Evolutionary conservation across 2,329 filamentous ascomycete genomes (phyloP).

Genomic region (Ophiostoma ips): DNA sequence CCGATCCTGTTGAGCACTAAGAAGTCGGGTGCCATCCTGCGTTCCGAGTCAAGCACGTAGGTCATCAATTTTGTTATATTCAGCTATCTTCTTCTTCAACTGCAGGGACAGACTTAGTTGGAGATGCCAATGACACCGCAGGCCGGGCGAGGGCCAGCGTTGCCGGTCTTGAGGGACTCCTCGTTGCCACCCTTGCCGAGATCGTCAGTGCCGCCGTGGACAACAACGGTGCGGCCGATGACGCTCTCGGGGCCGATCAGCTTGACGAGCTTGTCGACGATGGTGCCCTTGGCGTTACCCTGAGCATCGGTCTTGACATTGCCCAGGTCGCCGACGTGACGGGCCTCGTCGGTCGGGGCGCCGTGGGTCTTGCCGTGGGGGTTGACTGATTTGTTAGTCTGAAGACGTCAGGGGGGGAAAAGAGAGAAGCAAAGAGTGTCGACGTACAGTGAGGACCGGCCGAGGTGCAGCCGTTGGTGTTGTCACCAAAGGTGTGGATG

Average conservation of each 20-base stretch:
- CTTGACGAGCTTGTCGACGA: constrained; percentile 76
- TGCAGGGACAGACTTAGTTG: constrained; percentile 45
- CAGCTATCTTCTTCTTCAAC: neutral
- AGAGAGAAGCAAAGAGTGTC: neutral
- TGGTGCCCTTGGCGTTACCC: constrained; percentile 74
- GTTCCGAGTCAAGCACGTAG: too few species aligned
- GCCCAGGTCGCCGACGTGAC: constrained; percentile 94
- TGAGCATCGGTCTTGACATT: constrained; percentile 93
- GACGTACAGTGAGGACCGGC: constrained; percentile 90
- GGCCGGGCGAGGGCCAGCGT: constrained; percentile 83
- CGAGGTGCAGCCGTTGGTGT: constrained; percentile 99
- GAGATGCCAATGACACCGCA: constrained; percentile 94
- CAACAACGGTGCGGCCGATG: constrained; percentile 87
- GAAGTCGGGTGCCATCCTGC: too few species aligned
- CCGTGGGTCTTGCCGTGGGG: constrained; percentile 86
- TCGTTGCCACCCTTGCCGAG: constrained; percentile 84
- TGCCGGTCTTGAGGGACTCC: constrained; percentile 97
- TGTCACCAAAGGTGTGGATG: constrained; percentile 98
- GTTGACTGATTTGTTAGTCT: constrained; percentile 63
- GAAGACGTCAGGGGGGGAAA: neutral
- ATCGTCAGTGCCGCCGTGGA: constrained; percentile 92
- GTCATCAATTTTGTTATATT: neutral
- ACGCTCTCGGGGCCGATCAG: constrained; percentile 92
- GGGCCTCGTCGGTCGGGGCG: constrained; percentile 64
- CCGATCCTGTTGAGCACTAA: too few species aligned